Base-by-base conservation (phyloP, 2,329 filamentous ascomycete species). In the Clarireedia sp. region DNA sequence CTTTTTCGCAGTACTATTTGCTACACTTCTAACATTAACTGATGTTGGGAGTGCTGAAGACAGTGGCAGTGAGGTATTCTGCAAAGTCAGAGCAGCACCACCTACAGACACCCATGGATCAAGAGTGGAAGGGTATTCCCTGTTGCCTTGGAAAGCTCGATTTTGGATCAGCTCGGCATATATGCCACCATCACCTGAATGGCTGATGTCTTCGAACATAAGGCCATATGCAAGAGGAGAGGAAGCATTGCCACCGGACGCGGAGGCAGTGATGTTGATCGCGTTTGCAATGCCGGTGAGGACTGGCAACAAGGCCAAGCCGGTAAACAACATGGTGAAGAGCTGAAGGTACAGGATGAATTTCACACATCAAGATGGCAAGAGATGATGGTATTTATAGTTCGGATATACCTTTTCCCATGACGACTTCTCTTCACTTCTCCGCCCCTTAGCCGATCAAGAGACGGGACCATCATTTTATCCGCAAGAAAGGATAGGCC, bases 161-260 rank as follows among this genome's bases (percentile, higher is more conserved):
- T 89, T 89, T 51, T 77, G 78, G 55, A 89, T 79, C 55, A 89
- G 69, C 65, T 89, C 85, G 48, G 82, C 85, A 66, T 89, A 89
- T 24, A 67, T 65, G 7, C 64, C 66, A 14, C 66, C 65, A 52
- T 68, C 66, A 5, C 66, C 65, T 12, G 64, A 67, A 48, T 67
- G 61, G 21, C 62, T 67, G 38, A 67, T 68, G 37, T 67, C 65
- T 49, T 68, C 66, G 44, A 67, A 67, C 65, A 68, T 68, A 9
- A 66, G 51, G 17, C 65, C 64, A 49, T 68, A 68, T 48, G 61
- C 60, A 2, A 64, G 47, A 7, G 64, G 62, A 8, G 62, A 63
- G 10, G 65, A 63, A 2, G 55, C 58, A 62, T 66, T 67, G 12
- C 66, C 66, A 26, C 66, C 65, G 21, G 53, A 60, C 12, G 53